Base-by-base conservation (phyloP, 768 basidiomycete genomes). In the Suillus cothurnatus region DNA sequence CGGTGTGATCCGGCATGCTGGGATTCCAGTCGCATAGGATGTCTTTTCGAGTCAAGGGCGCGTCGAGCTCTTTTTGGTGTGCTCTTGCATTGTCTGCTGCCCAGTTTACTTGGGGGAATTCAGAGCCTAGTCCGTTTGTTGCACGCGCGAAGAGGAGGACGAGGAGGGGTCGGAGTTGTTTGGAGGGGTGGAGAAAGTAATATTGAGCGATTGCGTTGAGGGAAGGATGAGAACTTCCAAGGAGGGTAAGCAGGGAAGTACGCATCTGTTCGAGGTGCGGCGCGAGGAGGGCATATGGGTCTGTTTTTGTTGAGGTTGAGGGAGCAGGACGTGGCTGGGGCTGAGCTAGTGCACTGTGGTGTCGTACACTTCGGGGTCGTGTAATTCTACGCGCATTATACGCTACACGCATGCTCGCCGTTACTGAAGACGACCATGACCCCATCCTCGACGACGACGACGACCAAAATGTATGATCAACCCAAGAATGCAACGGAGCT, bases 21-120 rank as follows among this genome's bases (percentile, higher is more conserved):
- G 94, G 93, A 76, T 98, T 95, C 82, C 88, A 93, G 79, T 98
- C 95, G 76, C 94, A 91, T 70, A 99, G 83, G 23, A 95, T 91
- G 75, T 91, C 91, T 8, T 91, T 82, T 28, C 85, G 84, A 60
- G 86, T 88, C 67, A 99, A 81, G n/a, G 94, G 89, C 57, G 86
- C 82, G 79, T 98, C 89, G 65, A 97, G 83, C 71, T 88, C 87
- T 15, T 87, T 82, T 38, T 83, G 71, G 23, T 80, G 80, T 56
- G 88, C 85, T 38, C 82, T 80, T 21, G 81, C 81, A 62, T 82
- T 81, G 71, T 90, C 88, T 4, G 90, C 88, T 9, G 82, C 83
- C 86, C 86, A 88, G 55, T 78, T 73, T 68, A 88, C 90, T 62
- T 79, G 74, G 23, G 84, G 76, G 85, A 89, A 97, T 49, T 81